Percentiles rank a stretch among this genome's conserved stretches.
These are phyloP conservation scores for Aspergillus melleus DNA, from an alignment of 2,329 filamentous ascomycete genomes.

Conservation along the genomic window DNA sequence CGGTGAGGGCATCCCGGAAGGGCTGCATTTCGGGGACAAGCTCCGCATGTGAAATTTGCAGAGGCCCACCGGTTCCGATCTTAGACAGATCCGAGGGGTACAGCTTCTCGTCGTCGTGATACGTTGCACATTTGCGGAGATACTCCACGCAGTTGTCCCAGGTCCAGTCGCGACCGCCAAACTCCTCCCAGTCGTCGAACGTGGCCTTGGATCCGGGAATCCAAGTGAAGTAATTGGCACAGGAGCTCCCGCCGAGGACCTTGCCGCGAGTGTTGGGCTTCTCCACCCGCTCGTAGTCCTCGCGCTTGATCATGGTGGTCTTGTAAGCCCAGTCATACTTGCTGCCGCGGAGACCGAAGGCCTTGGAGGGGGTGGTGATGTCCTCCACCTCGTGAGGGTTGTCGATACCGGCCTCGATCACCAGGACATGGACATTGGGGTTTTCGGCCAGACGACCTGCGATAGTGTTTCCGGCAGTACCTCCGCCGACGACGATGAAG, in stretches of 20 bases:
- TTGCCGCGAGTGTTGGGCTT: constrained; percentile 65
- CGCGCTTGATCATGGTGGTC: constrained; percentile 58
- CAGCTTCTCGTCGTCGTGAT: constrained; percentile 55
- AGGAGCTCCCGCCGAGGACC: constrained; percentile 59
- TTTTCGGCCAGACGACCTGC: constrained; percentile 56
- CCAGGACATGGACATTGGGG: constrained; percentile 41
- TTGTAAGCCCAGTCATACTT: constrained; percentile 64
- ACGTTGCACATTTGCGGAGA: constrained; percentile 58
- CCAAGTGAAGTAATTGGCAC: constrained; percentile 66
- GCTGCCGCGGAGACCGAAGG: constrained; percentile 58
- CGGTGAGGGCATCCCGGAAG: constrained; percentile 47
- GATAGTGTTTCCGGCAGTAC: constrained; percentile 42
- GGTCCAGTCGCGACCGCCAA: constrained; percentile 54
- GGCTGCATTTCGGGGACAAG: constrained; percentile 54
- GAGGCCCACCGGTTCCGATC: constrained; percentile 54
- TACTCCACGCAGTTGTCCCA: constrained; percentile 55
- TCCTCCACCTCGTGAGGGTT: constrained; percentile 52
- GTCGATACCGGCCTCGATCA: constrained; percentile 39
- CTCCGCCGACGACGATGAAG: constrained; percentile 35
- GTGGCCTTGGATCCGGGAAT: constrained; percentile 58
- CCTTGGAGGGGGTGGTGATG: constrained; percentile 58
- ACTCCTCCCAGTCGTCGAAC: constrained; percentile 54
- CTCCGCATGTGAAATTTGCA: constrained; percentile 57
- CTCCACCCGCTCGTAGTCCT: constrained; percentile 60
- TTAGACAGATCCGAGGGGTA: constrained; percentile 52